Conservation (phyloP, 2,329 filamentous ascomycete species). For the Annulohypoxylon truncatum region DNA sequence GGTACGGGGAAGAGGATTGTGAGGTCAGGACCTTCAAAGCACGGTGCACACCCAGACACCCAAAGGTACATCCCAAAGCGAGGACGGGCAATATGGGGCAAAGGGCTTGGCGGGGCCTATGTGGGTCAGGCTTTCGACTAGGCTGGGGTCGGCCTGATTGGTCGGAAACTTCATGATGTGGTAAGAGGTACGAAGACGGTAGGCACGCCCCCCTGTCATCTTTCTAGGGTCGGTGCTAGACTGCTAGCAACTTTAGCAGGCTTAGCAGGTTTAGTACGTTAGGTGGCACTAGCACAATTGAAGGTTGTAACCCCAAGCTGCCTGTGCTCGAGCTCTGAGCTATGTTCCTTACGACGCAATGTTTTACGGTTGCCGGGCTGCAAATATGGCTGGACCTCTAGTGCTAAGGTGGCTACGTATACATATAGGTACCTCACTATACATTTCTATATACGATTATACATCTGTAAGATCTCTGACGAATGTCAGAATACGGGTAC, state of each 20-base stretch:
- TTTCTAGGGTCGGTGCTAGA: slow-evolving; percentile 13
- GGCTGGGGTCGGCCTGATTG: slow-evolving; percentile 29
- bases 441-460: background rate
- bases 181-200: slow-evolving; percentile 35
- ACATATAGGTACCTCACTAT: background rate
- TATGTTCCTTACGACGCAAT: slow-evolving; percentile 1
- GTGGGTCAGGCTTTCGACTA: slow-evolving; percentile 35
- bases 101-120: slow-evolving; percentile 38
- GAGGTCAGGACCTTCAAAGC: slow-evolving; percentile 36
- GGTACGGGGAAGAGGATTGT: slow-evolving; percentile 40
- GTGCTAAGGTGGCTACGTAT: background rate
- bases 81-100: slow-evolving; percentile 40
- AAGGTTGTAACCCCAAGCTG: background rate
- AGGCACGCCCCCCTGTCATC: slow-evolving; percentile 31
- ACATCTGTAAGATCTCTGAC: background rate
- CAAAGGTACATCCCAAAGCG: slow-evolving; percentile 15
- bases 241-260: background rate
- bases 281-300: background rate
- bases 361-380: background rate
- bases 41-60: background rate
- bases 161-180: slow-evolving; percentile 33
- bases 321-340: background rate
- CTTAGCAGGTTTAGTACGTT: background rate
- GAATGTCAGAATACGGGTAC: slow-evolving; percentile 1
- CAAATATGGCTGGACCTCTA: background rate